phyloP scores from a whole-genome alignment of 805 yeast species.

The Metschnikowia baotianmanensis region DNA sequence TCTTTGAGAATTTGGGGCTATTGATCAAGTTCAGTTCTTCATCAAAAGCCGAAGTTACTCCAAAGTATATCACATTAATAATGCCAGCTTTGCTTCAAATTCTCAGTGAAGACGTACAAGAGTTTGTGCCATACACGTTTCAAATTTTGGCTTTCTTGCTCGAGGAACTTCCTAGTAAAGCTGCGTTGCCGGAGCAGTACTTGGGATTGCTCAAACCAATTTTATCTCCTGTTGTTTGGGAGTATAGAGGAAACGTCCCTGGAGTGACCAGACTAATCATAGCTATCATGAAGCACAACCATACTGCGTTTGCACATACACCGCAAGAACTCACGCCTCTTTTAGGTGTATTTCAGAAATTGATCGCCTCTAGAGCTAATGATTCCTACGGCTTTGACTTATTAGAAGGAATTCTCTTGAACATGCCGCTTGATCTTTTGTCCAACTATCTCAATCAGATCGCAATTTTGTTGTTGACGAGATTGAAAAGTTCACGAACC shows the following conservation, averaged over 20 bases:
- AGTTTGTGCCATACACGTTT: conserved; percentile 88
- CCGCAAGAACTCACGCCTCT: conserved; percentile 61
- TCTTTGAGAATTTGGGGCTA: conserved; percentile 84
- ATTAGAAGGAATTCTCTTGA: conserved; percentile 62
- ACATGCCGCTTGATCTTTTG: conserved; percentile 50
- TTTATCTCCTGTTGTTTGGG: conserved; percentile 92
- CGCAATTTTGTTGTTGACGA: conserved; percentile 70
- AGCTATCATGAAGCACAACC: conserved; percentile 56
- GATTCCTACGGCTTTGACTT: conserved; percentile 85
- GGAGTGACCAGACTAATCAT: conserved; percentile 80
- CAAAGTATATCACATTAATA: conserved; percentile 46
- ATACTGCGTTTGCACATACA: conserved; percentile 35
- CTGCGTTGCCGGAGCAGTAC: conserved; percentile 61
- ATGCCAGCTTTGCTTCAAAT: conserved; percentile 68
- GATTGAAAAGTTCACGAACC: conserved; percentile 78
- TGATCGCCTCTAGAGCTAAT: conserved; percentile 78
- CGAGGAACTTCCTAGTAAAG: conserved; percentile 51
- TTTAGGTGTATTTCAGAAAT: conserved; percentile 93
- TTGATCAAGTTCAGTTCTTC: conserved; percentile 53
- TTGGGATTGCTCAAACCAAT: conserved; percentile 73
- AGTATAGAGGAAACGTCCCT: conserved; percentile 87
- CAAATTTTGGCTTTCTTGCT: conserved; percentile 82
- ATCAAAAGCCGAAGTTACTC: conserved; percentile 13
- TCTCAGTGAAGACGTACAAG: conserved; percentile 83
- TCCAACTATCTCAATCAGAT: conserved; percentile 63